Base-by-base conservation (phyloP, 148 eudicot species). In the Rhododendron mucronatum region DNA sequence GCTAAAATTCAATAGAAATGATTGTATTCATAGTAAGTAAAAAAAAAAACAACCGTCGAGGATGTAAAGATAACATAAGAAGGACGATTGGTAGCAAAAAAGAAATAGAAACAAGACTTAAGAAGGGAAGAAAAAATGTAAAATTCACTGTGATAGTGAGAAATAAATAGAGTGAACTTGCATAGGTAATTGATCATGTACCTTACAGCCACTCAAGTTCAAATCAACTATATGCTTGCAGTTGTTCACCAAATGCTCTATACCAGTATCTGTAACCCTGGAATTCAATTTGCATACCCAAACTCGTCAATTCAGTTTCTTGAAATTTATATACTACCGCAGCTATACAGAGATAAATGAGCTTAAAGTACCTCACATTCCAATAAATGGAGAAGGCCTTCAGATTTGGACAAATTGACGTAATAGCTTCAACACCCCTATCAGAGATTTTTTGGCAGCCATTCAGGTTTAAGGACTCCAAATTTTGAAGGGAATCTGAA, bases 201-300 rank as follows among this genome's bases (percentile, higher is more conserved):
- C 99, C 98, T 97, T 97, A 82, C 98, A 97, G 78, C 99, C 99
- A 92, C 99, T 97, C 83, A 97, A 87, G 93, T 97, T 97, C 90
- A 97, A 89, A 88, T 93, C 96, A 84, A 87, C 85, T 47, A 97
- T 75, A 47, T 78, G 83, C 88, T 93, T 95, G 91, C 98, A 95
- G 86, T 94, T 91, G 84, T 87, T 92, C 89, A 93, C 96, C 91
- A 97, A 88, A 89, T 91, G 90, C 59, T 88, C 90, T 82, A 93
- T 86, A 83, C 94, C 93, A 39, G 84, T 76, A 88, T 97, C 98
- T 57, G 99, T 91, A 57, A 95, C 92, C 94, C 99, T 97, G 91
- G 50, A 91, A 82, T 57, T 79, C 84, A 83, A 81, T 28, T 88
- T 51, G 12, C n/a, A 47, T 13, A 6, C 7, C 6, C 2, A 35